Base-by-base conservation (phyloP, 331 rosid species). In the Quercus phellos region DNA sequence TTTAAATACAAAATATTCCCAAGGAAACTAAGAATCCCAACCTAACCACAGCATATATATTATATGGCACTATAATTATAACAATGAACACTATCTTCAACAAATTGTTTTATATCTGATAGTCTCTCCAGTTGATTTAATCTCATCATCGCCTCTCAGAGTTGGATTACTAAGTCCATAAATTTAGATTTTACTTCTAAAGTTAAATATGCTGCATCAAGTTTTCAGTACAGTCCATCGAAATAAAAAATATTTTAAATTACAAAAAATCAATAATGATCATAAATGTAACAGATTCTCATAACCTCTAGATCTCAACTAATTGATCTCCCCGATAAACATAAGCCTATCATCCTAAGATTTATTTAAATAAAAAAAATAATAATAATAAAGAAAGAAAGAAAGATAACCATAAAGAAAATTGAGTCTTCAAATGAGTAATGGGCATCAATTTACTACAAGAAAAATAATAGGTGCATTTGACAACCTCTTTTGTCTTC, bases 401-500 rank as follows among this genome's bases (percentile, higher is more conserved):
- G 16, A 80, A 32, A 51, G 24, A 70, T 56, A 59, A 71, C 67
- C 76, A 69, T 7, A 32, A 70, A 72, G 29, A 50, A 19, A 72
- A 56, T 3, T 46, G 51, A 26, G 76, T 34, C 55, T 43, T 72
- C 68, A 51, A 74, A 76, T 30, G 58, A 82, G 16, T 24, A 24
- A 4, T 3, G 14, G 21, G 26, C 51, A 34, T 18, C 16, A 46
- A 46, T 46, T 46, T 34, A 64, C 50, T 32, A 9, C 71, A 32
- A 34, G 10, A 16, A 73, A 76, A 67, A 55, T 27, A 51, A 34
- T 34, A 19, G 68, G 51, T 30, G 69, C 16, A 74, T 69, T 79
- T 50, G 11, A 50, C 63, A 50, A 94, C 99, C 96, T 91, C 97
- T 86, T 94, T 92, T n/a, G 90, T 78, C 90, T 89, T 92, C 76